These are phyloP conservation scores for Neofusicoccum ribis DNA, from an alignment of 2,329 filamentous ascomycete genomes.

Conservation along the genomic window DNA sequence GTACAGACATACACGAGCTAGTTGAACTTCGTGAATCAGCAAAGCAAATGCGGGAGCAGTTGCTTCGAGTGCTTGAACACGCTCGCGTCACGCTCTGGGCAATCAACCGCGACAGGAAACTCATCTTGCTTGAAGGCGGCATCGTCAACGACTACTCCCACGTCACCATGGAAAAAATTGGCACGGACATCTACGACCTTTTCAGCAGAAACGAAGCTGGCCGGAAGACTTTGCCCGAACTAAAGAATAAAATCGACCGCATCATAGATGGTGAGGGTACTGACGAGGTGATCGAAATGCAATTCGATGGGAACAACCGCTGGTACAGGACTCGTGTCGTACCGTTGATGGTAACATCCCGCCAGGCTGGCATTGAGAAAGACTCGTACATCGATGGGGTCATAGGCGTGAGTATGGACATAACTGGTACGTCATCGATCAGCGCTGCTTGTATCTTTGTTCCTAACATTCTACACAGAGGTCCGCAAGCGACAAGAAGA, in stretches of 20 bases:
- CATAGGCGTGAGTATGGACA: constrained; percentile 77
- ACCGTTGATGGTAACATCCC: constrained; percentile 61
- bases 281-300: constrained; percentile 66
- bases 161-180: constrained; percentile 51
- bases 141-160: constrained; percentile 36
- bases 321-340: constrained; percentile 73
- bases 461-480: constrained; percentile 41
- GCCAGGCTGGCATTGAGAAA: constrained; percentile 52
- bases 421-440: constrained; percentile 49
- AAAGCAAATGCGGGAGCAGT: constrained; percentile 66
- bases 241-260: constrained; percentile 61
- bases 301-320: constrained; percentile 56
- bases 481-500: constrained; percentile 65
- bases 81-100: constrained; percentile 76
- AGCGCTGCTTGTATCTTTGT: background rate
- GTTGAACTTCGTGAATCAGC: constrained; percentile 68
- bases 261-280: constrained; percentile 62
- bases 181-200: constrained; percentile 64
- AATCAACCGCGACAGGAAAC: constrained; percentile 60
- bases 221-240: constrained; percentile 37
- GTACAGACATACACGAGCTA: constrained; percentile 75
- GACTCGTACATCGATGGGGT: constrained; percentile 66
- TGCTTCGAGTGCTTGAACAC: constrained; percentile 72
- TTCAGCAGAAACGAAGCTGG: constrained; percentile 45
- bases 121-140: constrained; percentile 71